Conservation (phyloP, 2,329 filamentous ascomycete genomes). For the Colletotrichum cereale region DNA sequence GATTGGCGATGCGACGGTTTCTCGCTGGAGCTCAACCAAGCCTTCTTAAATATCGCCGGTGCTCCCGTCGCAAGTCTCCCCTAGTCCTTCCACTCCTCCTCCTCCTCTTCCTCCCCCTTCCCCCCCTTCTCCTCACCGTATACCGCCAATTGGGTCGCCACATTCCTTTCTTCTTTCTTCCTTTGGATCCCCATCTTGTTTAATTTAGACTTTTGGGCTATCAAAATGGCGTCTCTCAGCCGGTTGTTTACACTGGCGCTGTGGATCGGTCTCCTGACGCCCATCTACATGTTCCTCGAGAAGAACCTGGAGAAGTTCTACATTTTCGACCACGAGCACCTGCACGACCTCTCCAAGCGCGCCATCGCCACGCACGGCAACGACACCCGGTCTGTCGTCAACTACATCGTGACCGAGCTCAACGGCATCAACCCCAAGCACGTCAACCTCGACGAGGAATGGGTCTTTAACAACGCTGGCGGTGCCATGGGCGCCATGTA, state of each 20-base stretch:
- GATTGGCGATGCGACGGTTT: conserved; percentile 28
- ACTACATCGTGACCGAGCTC: conserved; percentile 78
- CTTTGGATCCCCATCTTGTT: not conserved
- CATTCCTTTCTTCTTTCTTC: conserved; percentile 16
- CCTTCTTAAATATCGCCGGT: conserved; percentile 19
- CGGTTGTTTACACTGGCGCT: conserved; percentile 65
- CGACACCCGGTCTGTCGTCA: conserved; percentile 77
- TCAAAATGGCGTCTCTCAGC: conserved; percentile 42
- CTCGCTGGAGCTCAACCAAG: conserved; percentile 26
- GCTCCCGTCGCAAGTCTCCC: conserved; percentile 7
- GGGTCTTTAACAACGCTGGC: conserved; percentile 93
- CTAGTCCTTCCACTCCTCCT: not conserved
- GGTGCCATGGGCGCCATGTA: conserved; percentile 95
- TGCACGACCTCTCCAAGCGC: conserved; percentile 76
- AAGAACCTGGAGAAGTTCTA: conserved; percentile 75
- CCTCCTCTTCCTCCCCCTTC: not conserved
- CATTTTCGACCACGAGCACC: conserved; percentile 77
- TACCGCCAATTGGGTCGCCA: conserved; percentile 15
- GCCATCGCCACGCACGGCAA: conserved; percentile 79
- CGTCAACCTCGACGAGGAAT: conserved; percentile 81
- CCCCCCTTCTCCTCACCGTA: not conserved
- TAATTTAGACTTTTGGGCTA: conserved; percentile 2
- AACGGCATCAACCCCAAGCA: conserved; percentile 63
- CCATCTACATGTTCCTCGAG: conserved; percentile 68
- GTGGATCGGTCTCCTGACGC: conserved; percentile 66